Conservation (phyloP, 176 grass and related monocot genomes). For the Oryza glaberrima region DNA sequence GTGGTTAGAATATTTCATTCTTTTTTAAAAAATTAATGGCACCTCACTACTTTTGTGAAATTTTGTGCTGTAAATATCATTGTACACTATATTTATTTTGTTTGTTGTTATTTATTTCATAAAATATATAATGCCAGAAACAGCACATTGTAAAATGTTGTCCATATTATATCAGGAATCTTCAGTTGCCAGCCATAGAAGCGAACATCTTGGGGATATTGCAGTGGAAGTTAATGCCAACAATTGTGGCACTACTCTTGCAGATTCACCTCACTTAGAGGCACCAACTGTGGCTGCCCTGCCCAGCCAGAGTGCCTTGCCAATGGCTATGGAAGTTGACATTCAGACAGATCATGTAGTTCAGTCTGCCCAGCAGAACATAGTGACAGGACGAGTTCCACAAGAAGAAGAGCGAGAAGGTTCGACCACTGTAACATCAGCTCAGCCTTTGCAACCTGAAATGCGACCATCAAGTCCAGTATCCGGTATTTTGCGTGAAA, state of each 20-base stretch:
- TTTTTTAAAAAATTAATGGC: constrained; percentile 11
- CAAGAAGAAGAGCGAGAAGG: constrained; percentile 29
- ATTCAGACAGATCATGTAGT: constrained; percentile 7
- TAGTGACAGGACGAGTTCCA: constrained; percentile 32
- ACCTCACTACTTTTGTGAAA: constrained; percentile 8
- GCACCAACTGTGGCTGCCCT: not conserved
- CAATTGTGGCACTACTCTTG: constrained; percentile 1
- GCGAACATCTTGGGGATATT: constrained; percentile 37
- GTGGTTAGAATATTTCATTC: constrained; percentile 14
- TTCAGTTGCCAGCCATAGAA: constrained; percentile 14
- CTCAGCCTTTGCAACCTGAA: constrained; percentile 41
- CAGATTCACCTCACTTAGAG: constrained; percentile 17
- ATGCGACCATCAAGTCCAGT: constrained; percentile 25
- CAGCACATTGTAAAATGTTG: constrained; percentile 29
- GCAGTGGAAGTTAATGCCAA: constrained; percentile 26
- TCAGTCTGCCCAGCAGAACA: constrained; percentile 33
- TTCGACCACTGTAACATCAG: constrained; percentile 21
- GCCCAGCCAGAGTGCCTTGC: constrained; percentile 18
- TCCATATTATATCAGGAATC: constrained; percentile 48
- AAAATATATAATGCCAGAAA: constrained; percentile 9
- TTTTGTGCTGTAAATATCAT: not conserved
- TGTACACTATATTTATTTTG: constrained; percentile 17
- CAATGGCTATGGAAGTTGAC: constrained; percentile 34
- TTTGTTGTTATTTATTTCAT: constrained; percentile 17
- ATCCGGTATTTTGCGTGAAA: constrained; percentile 39